Evolutionary conservation across 305 asterid genomes (phyloP), one percentile per base, ranked within the genome.

Genomic region (Fraxinus albicans): DNA sequence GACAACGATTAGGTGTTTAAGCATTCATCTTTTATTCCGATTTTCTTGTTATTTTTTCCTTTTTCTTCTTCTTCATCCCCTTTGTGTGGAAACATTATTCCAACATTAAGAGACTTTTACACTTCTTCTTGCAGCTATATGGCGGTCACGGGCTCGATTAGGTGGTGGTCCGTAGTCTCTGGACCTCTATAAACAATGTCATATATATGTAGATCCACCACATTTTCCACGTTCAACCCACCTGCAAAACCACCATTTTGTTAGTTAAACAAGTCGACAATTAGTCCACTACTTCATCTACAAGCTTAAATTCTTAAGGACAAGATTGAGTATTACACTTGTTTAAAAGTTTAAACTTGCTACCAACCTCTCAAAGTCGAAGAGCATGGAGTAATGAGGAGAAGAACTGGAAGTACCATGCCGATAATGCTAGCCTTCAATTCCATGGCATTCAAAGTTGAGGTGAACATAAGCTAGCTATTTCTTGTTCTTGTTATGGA

Each of bases 161-260:
- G 94, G 93, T 35, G 94, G 91, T 31, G 93, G 91, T 67, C 77
- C 55, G 31, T 89, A 84, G 95, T 91, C 80, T 90, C 95, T 38
- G 94, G 94, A 2, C 95, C 94, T 88, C 91, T 87, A 76, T 90
- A 91, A 77, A 90, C 95, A 81, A 91, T 90, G 0, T 88, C 91
- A 76, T 91, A 91, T 8, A 89, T 73, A 19, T 85, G 90, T 6
- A 90, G 53, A 17, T 85, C 89, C 83, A 82, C 87, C 85, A 76
- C 69, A 12, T 73, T 73, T 73, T 19, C 38, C 10, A 73, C 60
- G 13, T 81, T 70, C 74, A 81, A 13, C 67, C 77, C 42, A 1
- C 84, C 79, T 74, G 84, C 31, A 9, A 80, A 21, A 69, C 40
- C 75, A 29, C 75, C 2, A 69, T 10, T 27, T 69, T 69, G 21